A percentile compares a stretch with the other conserved stretches of the same genome.
These are phyloP conservation scores for Odontarrhena argentea DNA, from an alignment of 345 rosid genomes.

Conservation along the genomic window DNA sequence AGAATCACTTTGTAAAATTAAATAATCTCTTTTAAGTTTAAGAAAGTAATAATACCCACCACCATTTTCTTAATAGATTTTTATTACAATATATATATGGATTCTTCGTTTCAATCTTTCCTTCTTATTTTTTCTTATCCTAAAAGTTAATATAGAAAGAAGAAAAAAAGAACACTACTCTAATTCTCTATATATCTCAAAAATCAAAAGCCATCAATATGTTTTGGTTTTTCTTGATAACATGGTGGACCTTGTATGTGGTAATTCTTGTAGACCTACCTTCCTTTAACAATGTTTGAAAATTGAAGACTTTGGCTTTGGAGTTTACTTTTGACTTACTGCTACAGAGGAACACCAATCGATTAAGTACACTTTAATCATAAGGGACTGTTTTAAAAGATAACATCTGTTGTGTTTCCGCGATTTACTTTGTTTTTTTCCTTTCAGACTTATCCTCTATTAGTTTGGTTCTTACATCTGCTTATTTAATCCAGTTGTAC, in stretches of 20 bases:
- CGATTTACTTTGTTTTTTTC: neutral
- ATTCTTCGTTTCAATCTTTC: neutral
- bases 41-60: too few relatives aligned
- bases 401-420: conserved; percentile 15
- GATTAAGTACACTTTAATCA: conserved; percentile 39
- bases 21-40: too few relatives aligned
- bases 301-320: conserved; percentile 41
- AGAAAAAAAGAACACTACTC: too few relatives aligned
- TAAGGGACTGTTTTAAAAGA: conserved; percentile 28
- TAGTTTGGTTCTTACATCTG: neutral
- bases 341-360: conserved; percentile 33
- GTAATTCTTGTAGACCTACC: conserved; percentile 26
- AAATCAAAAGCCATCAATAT: neutral
- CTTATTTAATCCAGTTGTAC: neutral
- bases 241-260: conserved; percentile 38
- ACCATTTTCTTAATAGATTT: neutral
- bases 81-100: neutral
- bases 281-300: conserved; percentile 37
- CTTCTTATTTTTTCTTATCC: neutral
- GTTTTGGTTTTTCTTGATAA: conserved; percentile 23
- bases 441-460: neutral
- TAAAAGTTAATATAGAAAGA: too few relatives aligned
- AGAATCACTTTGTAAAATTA: too few relatives aligned
- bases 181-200: neutral
- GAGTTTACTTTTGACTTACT: conserved; percentile 40